Percentiles rank a stretch among this genome's conserved stretches.
phyloP scores from a whole-genome alignment of 306 rosid genomes.

The Mimosa bimucronata region DNA sequence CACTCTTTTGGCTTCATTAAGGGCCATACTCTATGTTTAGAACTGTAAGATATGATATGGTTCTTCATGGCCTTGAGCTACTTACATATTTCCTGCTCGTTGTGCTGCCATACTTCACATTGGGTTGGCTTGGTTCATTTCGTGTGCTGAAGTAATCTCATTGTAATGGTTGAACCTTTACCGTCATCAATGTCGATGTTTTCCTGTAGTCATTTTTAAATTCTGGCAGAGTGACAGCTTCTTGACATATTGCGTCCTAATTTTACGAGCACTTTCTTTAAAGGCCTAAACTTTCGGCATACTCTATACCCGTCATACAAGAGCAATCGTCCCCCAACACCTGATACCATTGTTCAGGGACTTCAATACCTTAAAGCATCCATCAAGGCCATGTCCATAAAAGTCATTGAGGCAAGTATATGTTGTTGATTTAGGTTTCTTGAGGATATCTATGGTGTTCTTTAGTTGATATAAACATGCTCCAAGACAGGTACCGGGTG shows the following conservation, averaged over 20 bases:
- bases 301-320: slow-evolving; percentile 83
- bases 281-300: slow-evolving; percentile 93
- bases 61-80: slow-evolving; percentile 29
- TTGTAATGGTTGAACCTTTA: slow-evolving; percentile 19
- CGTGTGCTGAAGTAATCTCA: slow-evolving; percentile 14
- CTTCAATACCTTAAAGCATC: slow-evolving; percentile 96
- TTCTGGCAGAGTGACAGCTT: slow-evolving; percentile 25
- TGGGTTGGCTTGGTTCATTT: slow-evolving; percentile 17
- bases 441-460: slow-evolving; percentile 19
- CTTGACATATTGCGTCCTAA: slow-evolving; percentile 33
- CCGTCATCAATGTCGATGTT: slow-evolving; percentile 21
- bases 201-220: slow-evolving; percentile 14
- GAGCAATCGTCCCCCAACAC: slow-evolving; percentile 95
- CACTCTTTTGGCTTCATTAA: slow-evolving; percentile 34
- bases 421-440: slow-evolving; percentile 34
- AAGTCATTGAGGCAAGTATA: slow-evolving; percentile 79
- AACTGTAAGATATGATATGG: slow-evolving; percentile 27
- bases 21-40: slow-evolving; percentile 19
- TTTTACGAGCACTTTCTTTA: slow-evolving; percentile 37
- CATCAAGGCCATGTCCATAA: slow-evolving; percentile 90
- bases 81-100: slow-evolving; percentile 14
- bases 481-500: slow-evolving; percentile 85
- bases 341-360: slow-evolving; percentile 96
- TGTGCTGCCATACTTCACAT: slow-evolving; percentile 22
- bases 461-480: slow-evolving; percentile 38